Conservation (phyloP, 495 filamentous ascomycete species). For the Evansstolkia leycettana region DNA sequence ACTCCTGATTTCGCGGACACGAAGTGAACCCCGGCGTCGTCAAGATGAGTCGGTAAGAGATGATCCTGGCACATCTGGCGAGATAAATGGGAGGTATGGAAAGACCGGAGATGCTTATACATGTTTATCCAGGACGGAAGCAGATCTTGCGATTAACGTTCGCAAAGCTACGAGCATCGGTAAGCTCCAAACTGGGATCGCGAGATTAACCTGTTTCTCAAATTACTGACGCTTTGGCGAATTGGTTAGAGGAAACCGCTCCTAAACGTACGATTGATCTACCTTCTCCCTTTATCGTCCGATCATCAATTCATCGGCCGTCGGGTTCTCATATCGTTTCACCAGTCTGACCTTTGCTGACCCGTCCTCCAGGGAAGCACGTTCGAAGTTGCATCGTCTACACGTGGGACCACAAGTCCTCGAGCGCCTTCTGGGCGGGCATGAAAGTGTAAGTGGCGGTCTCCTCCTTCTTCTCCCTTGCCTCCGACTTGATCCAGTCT, state of each 20-base stretch:
- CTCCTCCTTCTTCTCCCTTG: conserved; percentile 1
- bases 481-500: not conserved
- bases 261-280: conserved; percentile 63
- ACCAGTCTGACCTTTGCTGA: conserved; percentile 9
- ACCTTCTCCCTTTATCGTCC: not conserved
- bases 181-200: conserved; percentile 18
- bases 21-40: not conserved
- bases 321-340: conserved; percentile 1
- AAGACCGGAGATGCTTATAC: too few species aligned
- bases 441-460: conserved; percentile 78
- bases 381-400: conserved; percentile 96
- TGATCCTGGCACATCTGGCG: too few species aligned
- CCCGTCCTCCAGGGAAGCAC: conserved; percentile 62
- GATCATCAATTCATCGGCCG: conserved; percentile 1
- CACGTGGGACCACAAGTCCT: conserved; percentile 99
- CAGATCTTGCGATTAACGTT: conserved; percentile 89
- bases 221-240: conserved; percentile 18
- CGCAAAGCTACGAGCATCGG: conserved; percentile 87
- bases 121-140: conserved; percentile 56
- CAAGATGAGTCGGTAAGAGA: conserved; percentile 37
- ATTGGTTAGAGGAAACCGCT: conserved; percentile 67
- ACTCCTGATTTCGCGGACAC: not conserved
- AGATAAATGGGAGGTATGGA: too few species aligned
- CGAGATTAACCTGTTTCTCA: too few species aligned
- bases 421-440: conserved; percentile 88